phyloP scores from a whole-genome alignment of 192 early-diverging fungal genomes.

The Podila verticillata region DNA sequence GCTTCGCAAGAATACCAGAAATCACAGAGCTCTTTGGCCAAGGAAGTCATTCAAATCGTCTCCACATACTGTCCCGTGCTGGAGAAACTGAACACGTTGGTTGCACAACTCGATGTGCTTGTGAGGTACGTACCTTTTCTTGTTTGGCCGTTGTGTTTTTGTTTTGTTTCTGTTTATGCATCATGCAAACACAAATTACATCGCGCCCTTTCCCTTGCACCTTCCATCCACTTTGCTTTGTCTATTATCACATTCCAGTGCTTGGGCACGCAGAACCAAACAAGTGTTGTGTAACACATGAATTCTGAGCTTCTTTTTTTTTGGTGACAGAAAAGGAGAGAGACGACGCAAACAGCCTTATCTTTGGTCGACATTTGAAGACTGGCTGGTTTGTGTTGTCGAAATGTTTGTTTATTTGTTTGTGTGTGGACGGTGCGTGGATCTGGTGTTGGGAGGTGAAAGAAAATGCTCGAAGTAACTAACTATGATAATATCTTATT shows the following conservation, averaged over 20 bases:
- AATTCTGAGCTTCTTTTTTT: too few species aligned
- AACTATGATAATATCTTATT: not conserved
- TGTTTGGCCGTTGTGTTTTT: too few species aligned
- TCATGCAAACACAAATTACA: not conserved
- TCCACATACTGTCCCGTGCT: conserved; percentile 86
- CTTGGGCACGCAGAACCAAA: not conserved
- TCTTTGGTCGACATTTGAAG: too few species aligned
- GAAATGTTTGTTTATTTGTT: too few species aligned
- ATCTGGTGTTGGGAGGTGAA: too few species aligned
- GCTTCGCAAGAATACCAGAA: conserved; percentile 70
- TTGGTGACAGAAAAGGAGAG: too few species aligned
- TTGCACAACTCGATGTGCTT: conserved; percentile 91
- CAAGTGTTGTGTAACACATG: not conserved
- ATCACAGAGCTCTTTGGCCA: conserved; percentile 78
- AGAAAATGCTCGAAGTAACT: too few species aligned
- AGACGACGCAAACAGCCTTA: too few species aligned
- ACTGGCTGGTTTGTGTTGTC: too few species aligned
- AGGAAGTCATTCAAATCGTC: conserved; percentile 89
- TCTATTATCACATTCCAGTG: not conserved
- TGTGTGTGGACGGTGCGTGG: too few species aligned
- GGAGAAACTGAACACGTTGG: conserved; percentile 76
- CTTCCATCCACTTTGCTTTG: not conserved
- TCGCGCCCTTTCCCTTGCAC: too few species aligned
- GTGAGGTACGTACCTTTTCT: conserved; percentile 63
- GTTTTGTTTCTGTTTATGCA: not conserved